Conservation (phyloP, 176 grass and related monocot genomes). For the Olyra latifolia region DNA sequence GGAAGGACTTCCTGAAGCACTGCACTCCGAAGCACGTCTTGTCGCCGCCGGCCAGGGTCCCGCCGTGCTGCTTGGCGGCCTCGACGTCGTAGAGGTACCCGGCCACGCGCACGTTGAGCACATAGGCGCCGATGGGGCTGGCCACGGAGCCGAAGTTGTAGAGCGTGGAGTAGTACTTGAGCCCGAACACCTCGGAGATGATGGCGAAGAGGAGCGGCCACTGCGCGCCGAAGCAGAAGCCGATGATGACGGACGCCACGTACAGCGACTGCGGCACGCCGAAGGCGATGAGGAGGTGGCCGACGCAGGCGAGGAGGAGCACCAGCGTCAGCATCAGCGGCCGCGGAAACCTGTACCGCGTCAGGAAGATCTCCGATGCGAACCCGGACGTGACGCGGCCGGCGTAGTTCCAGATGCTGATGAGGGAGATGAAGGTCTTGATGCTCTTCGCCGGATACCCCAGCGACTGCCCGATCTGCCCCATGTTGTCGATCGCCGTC, state of each 20-base stretch:
- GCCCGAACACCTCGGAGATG: constrained; percentile 79
- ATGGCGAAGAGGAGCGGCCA: constrained; percentile 81
- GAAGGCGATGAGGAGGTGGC: constrained; percentile 80
- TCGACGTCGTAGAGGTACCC: constrained; percentile 63
- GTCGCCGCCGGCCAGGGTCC: constrained; percentile 12
- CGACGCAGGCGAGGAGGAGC: constrained; percentile 63
- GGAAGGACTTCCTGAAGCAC: constrained; percentile 57
- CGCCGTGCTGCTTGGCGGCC: constrained; percentile 51
- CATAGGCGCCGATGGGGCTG: constrained; percentile 71
- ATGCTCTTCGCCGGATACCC: constrained; percentile 58
- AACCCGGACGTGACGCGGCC: constrained; percentile 60
- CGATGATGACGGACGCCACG: constrained; percentile 49
- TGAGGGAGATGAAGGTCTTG: constrained; percentile 75
- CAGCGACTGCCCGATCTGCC: constrained; percentile 66
- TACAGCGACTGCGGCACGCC: constrained; percentile 58
- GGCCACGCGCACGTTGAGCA: constrained; percentile 61
- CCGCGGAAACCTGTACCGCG: constrained; percentile 57
- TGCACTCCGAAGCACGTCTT: constrained; percentile 60
- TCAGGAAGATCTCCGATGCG: constrained; percentile 55
- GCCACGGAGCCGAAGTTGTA: constrained; percentile 73
- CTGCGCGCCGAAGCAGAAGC: constrained; percentile 82
- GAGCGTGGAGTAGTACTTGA: constrained; percentile 89
- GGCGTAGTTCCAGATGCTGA: constrained; percentile 92
- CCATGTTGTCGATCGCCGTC: constrained; percentile 86
- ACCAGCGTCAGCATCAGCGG: constrained; percentile 60